Conservation (phyloP, 2,329 filamentous ascomycete species). For the Exophiala xenobiotica region DNA sequence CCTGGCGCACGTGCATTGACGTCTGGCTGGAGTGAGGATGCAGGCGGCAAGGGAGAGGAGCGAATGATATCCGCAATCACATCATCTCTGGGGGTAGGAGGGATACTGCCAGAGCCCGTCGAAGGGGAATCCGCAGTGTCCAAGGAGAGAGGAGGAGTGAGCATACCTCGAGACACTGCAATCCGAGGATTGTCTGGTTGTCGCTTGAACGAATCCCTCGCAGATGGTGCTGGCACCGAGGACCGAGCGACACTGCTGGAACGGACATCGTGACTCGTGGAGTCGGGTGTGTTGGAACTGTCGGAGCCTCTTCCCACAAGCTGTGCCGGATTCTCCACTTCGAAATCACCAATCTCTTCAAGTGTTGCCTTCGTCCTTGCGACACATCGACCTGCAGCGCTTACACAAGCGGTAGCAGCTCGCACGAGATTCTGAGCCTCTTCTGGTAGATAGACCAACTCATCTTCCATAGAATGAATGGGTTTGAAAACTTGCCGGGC, state of each 20-base stretch:
- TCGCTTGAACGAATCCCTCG: background rate
- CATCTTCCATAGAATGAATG: slow-evolving; percentile 65
- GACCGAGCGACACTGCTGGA: slow-evolving; percentile 1
- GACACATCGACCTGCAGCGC: slow-evolving; percentile 86
- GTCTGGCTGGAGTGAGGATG: slow-evolving; percentile 10
- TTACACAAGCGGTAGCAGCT: slow-evolving; percentile 83
- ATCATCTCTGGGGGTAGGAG: slow-evolving; percentile 22
- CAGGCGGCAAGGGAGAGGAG: slow-evolving; percentile 9
- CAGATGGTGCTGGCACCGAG: background rate
- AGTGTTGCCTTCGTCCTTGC: slow-evolving; percentile 81
- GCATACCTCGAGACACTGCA: slow-evolving; percentile 9
- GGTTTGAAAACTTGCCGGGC: slow-evolving; percentile 75
- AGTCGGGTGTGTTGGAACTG: slow-evolving; percentile 52
- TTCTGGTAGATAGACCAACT: slow-evolving; percentile 76
- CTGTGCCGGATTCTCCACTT: slow-evolving; percentile 40
- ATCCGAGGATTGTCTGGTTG: slow-evolving; percentile 9
- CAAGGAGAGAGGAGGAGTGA: slow-evolving; percentile 20
- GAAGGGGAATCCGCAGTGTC: slow-evolving; percentile 18
- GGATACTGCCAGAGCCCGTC: slow-evolving; percentile 13
- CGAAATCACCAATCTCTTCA: slow-evolving; percentile 86
- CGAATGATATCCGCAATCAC: slow-evolving; percentile 10
- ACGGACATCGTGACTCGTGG: slow-evolving; percentile 9
- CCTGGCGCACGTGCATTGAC: background rate
- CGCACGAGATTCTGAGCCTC: slow-evolving; percentile 72
- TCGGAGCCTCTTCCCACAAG: slow-evolving; percentile 18